A percentile compares a stretch with the other conserved stretches of the same genome.
Conservation (phyloP, 768 basidiomycete species). For the Paxillus involutus region DNA sequence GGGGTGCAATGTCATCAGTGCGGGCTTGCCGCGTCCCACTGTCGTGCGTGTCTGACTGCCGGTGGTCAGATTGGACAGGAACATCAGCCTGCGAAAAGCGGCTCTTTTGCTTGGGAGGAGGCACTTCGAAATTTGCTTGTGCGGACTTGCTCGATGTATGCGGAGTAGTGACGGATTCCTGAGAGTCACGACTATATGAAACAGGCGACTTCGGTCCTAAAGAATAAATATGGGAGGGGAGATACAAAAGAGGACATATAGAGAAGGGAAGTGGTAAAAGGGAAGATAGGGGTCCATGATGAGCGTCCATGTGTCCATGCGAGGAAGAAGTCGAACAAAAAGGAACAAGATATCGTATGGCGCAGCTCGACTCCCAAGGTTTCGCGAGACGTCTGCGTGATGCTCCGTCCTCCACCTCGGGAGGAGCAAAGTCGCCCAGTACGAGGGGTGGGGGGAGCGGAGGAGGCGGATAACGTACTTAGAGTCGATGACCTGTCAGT, state of each 20-base stretch:
- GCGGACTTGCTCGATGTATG: slow-evolving; percentile 15
- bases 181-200: slow-evolving; percentile 30
- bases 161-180: slow-evolving; percentile 17
- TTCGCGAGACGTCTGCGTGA: slow-evolving; percentile 40
- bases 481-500: slow-evolving; percentile 36
- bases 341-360: slow-evolving; percentile 30
- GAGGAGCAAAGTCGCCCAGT: slow-evolving; percentile 38
- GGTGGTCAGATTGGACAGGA: slow-evolving; percentile 10
- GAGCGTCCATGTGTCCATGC: slow-evolving; percentile 41
- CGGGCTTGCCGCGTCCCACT: slow-evolving; percentile 14
- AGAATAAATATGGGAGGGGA: slow-evolving; percentile 35
- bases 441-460: slow-evolving; percentile 35
- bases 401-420: slow-evolving; percentile 35
- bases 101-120: slow-evolving; percentile 11
- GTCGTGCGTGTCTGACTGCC: slow-evolving; percentile 15
- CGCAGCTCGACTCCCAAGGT: slow-evolving; percentile 46
- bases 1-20: slow-evolving; percentile 17
- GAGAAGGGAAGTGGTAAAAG: slow-evolving; percentile 30
- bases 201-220: slow-evolving; percentile 42
- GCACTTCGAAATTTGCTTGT: slow-evolving; percentile 12
- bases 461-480: slow-evolving; percentile 50
- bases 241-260: slow-evolving; percentile 28
- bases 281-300: slow-evolving; percentile 38
- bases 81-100: slow-evolving; percentile 24
- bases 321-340: slow-evolving; percentile 37